These are phyloP conservation scores for Zizania latifolia DNA, from an alignment of 176 grass and related monocot genomes.

Conservation along the genomic window DNA sequence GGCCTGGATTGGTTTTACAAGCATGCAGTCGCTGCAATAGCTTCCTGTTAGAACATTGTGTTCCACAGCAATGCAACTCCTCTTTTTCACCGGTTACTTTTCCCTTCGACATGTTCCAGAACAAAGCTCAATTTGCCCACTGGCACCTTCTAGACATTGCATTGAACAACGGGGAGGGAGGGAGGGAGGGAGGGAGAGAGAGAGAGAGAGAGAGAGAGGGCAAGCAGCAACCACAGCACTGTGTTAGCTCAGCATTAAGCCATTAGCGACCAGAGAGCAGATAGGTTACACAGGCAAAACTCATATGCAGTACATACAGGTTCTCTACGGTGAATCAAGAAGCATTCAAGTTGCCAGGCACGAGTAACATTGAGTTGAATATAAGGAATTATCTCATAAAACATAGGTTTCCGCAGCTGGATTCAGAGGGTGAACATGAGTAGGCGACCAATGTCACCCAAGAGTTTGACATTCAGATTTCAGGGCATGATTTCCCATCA, in stretches of 20 bases:
- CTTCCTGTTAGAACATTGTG: too few species aligned
- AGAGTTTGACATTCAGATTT: background rate
- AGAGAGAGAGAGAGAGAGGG: too few species aligned
- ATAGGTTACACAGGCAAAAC: too few species aligned
- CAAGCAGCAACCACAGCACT: too few species aligned
- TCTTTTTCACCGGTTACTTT: background rate
- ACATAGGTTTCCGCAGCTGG: background rate
- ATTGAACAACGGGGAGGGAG: background rate
- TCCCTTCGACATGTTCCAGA: background rate
- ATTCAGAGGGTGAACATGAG: background rate
- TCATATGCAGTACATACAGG: background rate
- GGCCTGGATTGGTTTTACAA: conserved; percentile 26
- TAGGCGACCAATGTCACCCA: background rate
- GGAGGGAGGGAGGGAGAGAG: too few species aligned
- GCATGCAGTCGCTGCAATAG: conserved; percentile 6
- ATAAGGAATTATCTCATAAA: too few species aligned
- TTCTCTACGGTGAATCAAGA: background rate
- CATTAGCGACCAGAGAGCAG: too few species aligned
- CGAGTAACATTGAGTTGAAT: background rate
- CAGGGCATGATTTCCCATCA: background rate
- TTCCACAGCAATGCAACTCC: too few species aligned
- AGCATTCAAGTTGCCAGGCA: background rate
- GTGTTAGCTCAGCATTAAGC: too few species aligned
- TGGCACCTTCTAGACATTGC: background rate
- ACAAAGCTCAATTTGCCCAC: background rate